Conservation (phyloP, 2,329 filamentous ascomycete genomes). For the Arthroderma uncinatum region DNA sequence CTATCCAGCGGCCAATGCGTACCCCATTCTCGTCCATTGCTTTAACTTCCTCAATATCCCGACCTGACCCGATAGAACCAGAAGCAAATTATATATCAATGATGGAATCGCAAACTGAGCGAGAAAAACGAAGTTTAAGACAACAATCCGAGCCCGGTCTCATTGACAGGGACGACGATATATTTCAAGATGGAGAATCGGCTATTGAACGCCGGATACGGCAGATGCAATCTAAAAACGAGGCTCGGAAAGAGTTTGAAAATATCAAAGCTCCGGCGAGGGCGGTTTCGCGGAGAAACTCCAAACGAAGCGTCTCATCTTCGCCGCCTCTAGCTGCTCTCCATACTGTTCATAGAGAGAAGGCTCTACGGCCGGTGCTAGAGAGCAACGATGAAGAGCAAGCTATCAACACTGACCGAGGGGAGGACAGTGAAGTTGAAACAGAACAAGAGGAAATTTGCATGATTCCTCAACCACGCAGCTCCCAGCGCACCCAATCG, state of each 20-base stretch:
- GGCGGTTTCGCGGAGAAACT: slow-evolving; percentile 12
- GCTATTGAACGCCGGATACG: slow-evolving; percentile 26
- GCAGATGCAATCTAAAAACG: slow-evolving; percentile 25
- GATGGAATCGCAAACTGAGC: slow-evolving; percentile 36
- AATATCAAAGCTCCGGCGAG: slow-evolving; percentile 26
- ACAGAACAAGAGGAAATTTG: slow-evolving; percentile 38
- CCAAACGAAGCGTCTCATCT: slow-evolving; percentile 11
- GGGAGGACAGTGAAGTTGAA: slow-evolving; percentile 20
- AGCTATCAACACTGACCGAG: background rate
- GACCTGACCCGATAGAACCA: slow-evolving; percentile 31
- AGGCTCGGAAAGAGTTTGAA: slow-evolving; percentile 28
- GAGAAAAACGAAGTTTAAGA: slow-evolving; percentile 24
- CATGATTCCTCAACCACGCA: slow-evolving; percentile 18
- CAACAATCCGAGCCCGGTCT: slow-evolving; percentile 12
- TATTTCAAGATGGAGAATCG: slow-evolving; percentile 36
- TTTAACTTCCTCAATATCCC: slow-evolving; percentile 24
- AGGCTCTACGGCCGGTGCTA: background rate
- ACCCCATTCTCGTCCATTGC: slow-evolving; percentile 30
- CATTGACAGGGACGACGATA: slow-evolving; percentile 13
- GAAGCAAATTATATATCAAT: slow-evolving; percentile 36
- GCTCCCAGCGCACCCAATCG: slow-evolving; percentile 22
- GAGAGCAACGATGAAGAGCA: background rate
- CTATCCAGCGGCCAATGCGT: slow-evolving; percentile 31
- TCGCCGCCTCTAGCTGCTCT: background rate
- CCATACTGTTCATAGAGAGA: background rate